Evolutionary conservation across 2,329 filamentous ascomycete species (phyloP).

Genomic region (Trichoderma sp.): DNA sequence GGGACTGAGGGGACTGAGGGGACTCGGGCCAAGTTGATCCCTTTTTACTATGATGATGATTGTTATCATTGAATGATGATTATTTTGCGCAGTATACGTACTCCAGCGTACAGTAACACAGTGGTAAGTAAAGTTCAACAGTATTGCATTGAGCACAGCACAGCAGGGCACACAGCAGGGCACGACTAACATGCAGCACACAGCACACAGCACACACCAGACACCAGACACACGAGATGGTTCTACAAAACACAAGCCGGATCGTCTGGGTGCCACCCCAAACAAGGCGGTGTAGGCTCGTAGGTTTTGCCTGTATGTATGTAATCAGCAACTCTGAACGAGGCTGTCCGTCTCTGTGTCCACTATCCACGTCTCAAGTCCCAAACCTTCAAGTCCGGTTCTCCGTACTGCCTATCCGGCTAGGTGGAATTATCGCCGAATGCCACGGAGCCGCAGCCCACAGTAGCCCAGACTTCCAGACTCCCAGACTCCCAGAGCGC

Average conservation of each 20-base stretch:
- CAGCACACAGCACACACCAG: not conserved
- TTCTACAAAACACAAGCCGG: not conserved
- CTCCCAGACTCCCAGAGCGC: not conserved
- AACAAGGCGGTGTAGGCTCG: constrained; percentile 6
- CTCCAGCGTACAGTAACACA: too few relatives aligned
- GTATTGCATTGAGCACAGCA: too few relatives aligned
- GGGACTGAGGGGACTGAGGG: not conserved
- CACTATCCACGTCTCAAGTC: too few relatives aligned
- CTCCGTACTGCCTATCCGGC: not conserved
- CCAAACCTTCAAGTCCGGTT: not conserved
- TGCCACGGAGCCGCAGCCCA: not conserved
- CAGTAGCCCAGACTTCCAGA: not conserved
- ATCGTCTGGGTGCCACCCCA: not conserved
- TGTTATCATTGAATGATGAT: not conserved
- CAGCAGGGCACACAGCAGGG: too few relatives aligned
- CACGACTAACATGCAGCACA: not conserved
- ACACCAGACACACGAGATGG: not conserved
- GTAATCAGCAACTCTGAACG: not conserved
- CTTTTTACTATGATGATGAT: not conserved
- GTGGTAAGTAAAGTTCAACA: not conserved
- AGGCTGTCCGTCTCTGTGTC: not conserved
- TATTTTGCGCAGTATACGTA: too few relatives aligned
- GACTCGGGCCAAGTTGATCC: not conserved
- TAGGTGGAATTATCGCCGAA: not conserved
- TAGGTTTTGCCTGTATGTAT: not conserved